A percentile compares a stretch with the other conserved stretches of the same genome.
phyloP scores from a whole-genome alignment of 768 basidiomycete genomes.

The Suillus paluster region DNA sequence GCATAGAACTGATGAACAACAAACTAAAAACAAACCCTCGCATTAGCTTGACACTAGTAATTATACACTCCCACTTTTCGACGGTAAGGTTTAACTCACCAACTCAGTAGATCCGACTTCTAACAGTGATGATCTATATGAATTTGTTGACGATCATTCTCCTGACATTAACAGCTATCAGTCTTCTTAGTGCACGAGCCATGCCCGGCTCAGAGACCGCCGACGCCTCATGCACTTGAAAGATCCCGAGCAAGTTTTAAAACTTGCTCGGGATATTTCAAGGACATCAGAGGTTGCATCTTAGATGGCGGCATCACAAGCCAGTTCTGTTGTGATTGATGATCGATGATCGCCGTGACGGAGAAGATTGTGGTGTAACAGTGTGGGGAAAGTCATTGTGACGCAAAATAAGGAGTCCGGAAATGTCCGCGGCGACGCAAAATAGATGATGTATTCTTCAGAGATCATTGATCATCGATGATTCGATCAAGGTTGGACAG shows the following conservation, averaged over 20 bases:
- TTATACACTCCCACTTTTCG: not conserved
- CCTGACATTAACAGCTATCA: not conserved
- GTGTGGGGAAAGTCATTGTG: not conserved
- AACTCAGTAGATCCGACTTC: not conserved
- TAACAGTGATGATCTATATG: not conserved
- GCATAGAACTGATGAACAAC: not conserved
- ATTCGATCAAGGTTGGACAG: not conserved
- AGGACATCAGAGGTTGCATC: not conserved
- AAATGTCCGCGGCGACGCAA: not conserved
- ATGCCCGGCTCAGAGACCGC: not conserved
- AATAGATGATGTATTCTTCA: not conserved
- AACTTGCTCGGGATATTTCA: not conserved
- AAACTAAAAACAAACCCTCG: not conserved
- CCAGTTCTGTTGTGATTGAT: conserved; percentile 11
- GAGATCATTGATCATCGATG: too few species aligned
- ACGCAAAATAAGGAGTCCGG: not conserved
- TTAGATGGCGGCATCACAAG: not conserved
- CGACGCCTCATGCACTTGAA: conserved; percentile 12
- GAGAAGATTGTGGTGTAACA: not conserved
- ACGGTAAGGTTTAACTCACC: not conserved
- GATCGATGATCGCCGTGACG: not conserved
- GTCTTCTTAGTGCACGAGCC: not conserved
- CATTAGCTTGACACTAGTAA: not conserved
- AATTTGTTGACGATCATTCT: not conserved
- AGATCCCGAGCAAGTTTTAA: too few species aligned